Conservation (phyloP, 768 basidiomycete species). For the Psilocybe tampanensis region DNA sequence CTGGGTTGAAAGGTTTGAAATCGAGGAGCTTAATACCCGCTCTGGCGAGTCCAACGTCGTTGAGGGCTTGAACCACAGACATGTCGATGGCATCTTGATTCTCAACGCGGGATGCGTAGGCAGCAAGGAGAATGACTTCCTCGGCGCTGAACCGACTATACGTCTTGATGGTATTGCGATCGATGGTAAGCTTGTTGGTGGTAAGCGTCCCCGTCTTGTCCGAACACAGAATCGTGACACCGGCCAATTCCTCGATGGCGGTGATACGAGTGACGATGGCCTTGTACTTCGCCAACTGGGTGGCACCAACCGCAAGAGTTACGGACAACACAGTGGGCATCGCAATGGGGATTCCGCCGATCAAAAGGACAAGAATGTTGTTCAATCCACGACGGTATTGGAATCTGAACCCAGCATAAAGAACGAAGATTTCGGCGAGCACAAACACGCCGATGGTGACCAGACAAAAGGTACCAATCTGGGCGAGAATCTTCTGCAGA, state of each 20-base stretch:
- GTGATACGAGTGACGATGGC: slow-evolving; percentile 99
- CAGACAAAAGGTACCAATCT: slow-evolving; percentile 97
- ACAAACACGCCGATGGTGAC: slow-evolving; percentile 97
- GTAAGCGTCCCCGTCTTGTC: slow-evolving; percentile 99
- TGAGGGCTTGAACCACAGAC: slow-evolving; percentile 81
- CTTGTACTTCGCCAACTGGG: slow-evolving; percentile 99
- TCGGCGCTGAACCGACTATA: slow-evolving; percentile 88
- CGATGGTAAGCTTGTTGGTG: slow-evolving; percentile 99
- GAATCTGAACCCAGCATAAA: slow-evolving; percentile 93
- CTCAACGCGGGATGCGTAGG: slow-evolving; percentile 97
- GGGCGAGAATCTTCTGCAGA: slow-evolving; percentile 97
- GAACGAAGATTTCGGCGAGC: slow-evolving; percentile 88
- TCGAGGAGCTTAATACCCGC: slow-evolving; percentile 94
- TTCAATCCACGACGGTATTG: slow-evolving; percentile 92
- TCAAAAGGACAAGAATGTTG: slow-evolving; percentile 97
- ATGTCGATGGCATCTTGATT: slow-evolving; percentile 98
- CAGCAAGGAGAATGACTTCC: slow-evolving; percentile 90
- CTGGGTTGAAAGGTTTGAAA: slow-evolving; percentile 99
- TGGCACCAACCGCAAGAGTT: slow-evolving; percentile 97
- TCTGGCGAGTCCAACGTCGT: slow-evolving; percentile 73
- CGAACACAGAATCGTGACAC: slow-evolving; percentile 97
- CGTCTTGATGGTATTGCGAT: slow-evolving; percentile 86
- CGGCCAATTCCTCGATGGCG: slow-evolving; percentile 97
- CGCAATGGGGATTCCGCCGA: slow-evolving; percentile 99
- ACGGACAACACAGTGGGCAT: slow-evolving; percentile 99